A percentile compares a stretch with the other conserved stretches of the same genome.
Conservation (phyloP, 352 stramenopile genomes). For the Elongisporangium senticosum region DNA sequence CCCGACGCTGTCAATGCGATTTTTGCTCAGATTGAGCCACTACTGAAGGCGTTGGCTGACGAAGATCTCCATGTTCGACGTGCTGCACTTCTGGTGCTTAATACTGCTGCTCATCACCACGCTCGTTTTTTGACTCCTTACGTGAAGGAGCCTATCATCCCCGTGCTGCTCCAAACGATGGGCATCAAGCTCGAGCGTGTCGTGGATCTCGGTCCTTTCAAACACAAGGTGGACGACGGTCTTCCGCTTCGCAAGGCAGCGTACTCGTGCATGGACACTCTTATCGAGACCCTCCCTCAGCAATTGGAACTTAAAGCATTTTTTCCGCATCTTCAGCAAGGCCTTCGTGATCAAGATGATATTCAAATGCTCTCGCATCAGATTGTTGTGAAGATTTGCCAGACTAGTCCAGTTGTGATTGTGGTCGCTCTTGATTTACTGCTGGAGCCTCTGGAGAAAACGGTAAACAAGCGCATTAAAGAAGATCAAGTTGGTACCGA, state of each 20-base stretch:
- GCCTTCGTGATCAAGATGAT: conserved; percentile 93
- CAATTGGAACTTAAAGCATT: conserved; percentile 90
- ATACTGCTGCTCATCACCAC: conserved; percentile 95
- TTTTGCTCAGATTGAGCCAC: conserved; percentile 79
- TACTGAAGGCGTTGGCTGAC: conserved; percentile 92
- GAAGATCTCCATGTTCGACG: conserved; percentile 94
- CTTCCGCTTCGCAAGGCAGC: conserved; percentile 86
- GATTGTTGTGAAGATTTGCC: conserved; percentile 94
- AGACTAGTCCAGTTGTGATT: conserved; percentile 71
- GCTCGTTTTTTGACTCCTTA: conserved; percentile 68
- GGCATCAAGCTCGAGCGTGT: conserved; percentile 94
- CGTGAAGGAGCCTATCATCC: conserved; percentile 86
- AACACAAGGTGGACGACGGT: conserved; percentile 94
- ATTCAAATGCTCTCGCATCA: conserved; percentile 96
- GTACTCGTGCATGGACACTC: conserved; percentile 94
- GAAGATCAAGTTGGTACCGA: conserved; percentile 94
- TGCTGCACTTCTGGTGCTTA: conserved; percentile 93
- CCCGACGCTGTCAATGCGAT: conserved; percentile 35
- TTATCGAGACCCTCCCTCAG: conserved; percentile 91
- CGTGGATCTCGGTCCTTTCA: conserved; percentile 98
- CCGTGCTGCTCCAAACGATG: conserved; percentile 85
- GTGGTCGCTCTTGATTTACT: conserved; percentile 86
- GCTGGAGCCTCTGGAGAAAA: conserved; percentile 92
- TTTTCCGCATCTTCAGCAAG: conserved; percentile 91
- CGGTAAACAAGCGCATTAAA: conserved; percentile 94